phyloP scores from a whole-genome alignment of 441 rosid species.

The Erysimum cheiri region DNA sequence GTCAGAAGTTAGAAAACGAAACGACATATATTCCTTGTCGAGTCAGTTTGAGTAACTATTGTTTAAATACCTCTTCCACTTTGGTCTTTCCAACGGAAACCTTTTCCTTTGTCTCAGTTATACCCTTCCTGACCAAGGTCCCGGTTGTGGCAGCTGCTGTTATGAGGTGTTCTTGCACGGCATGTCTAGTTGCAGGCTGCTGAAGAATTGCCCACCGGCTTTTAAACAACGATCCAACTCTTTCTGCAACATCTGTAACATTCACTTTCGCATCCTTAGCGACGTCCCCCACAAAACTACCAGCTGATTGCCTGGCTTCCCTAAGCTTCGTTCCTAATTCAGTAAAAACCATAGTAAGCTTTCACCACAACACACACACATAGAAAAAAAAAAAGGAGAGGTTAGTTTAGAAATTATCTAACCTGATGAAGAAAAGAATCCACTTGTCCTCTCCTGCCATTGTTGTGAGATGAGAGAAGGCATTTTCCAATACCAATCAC shows the following conservation, averaged over 20 bases:
- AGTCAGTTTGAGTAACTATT: slow-evolving; percentile 2
- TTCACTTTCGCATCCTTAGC: slow-evolving; percentile 94
- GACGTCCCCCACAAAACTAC: slow-evolving; percentile 78
- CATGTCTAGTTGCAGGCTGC: slow-evolving; percentile 88
- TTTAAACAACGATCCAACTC: slow-evolving; percentile 76
- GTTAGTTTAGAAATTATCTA: slow-evolving; percentile 20
- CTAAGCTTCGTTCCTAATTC: slow-evolving; percentile 75
- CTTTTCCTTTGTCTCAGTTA: slow-evolving; percentile 87
- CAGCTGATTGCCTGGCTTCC: slow-evolving; percentile 85
- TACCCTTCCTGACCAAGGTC: slow-evolving; percentile 75
- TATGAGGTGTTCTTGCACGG: slow-evolving; percentile 80
- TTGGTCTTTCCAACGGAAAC: slow-evolving; percentile 90
- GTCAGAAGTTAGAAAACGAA: background rate
- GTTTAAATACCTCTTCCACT: slow-evolving; percentile 83
- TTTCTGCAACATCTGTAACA: slow-evolving; percentile 78
- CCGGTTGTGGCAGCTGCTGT: slow-evolving; percentile 96
- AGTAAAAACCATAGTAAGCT: slow-evolving; percentile 29
- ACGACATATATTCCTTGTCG: slow-evolving; percentile 7
- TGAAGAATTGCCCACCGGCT: slow-evolving; percentile 80
- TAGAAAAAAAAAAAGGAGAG: background rate
- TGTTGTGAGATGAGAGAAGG: slow-evolving; percentile 73
- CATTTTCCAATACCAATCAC: slow-evolving; percentile 52
- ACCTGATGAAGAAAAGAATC: slow-evolving; percentile 93
- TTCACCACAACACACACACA: slow-evolving; percentile 27
- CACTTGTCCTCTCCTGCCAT: slow-evolving; percentile 89